These are phyloP conservation scores for Diplodia corticola DNA, from an alignment of 2,329 filamentous ascomycete genomes.

Conservation along the genomic window DNA sequence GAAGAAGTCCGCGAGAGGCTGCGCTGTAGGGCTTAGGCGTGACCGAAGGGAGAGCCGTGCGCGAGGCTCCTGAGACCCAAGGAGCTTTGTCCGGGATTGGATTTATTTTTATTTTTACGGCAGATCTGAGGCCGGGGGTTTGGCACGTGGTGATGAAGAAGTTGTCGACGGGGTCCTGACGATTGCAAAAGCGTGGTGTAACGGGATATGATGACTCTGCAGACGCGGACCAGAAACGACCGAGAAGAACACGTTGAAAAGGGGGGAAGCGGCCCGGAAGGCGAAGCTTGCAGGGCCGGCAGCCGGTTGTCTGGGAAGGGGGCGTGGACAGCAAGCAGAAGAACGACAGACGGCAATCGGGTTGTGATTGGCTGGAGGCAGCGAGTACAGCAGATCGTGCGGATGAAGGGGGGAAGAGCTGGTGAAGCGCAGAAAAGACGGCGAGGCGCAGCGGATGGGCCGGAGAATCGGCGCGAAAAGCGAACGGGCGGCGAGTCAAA, in stretches of 20 bases:
- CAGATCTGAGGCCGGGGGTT: background rate
- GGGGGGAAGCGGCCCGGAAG: background rate
- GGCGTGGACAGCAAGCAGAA: background rate
- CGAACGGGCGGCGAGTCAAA: conserved; percentile 12
- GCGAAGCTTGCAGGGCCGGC: background rate
- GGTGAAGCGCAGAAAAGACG: conserved; percentile 16
- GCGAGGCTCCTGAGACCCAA: background rate
- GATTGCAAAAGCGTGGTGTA: background rate
- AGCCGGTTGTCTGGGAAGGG: background rate
- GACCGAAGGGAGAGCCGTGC: background rate
- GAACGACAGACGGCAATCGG: background rate
- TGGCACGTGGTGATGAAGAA: background rate
- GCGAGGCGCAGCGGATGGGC: conserved; percentile 14
- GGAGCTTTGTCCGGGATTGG: background rate
- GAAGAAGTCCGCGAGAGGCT: background rate
- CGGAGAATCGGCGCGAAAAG: conserved; percentile 16
- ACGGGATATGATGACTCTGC: background rate
- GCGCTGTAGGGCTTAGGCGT: background rate
- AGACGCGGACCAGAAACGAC: background rate
- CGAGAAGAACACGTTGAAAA: conserved; percentile 13
- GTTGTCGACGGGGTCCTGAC: background rate
- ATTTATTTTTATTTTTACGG: background rate
- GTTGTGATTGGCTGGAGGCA: conserved; percentile 11
- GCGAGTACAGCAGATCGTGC: conserved; percentile 14
- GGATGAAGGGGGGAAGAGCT: background rate